Conservation (phyloP, 73 alveolate genomes). For the Breviolum minutum region DNA sequence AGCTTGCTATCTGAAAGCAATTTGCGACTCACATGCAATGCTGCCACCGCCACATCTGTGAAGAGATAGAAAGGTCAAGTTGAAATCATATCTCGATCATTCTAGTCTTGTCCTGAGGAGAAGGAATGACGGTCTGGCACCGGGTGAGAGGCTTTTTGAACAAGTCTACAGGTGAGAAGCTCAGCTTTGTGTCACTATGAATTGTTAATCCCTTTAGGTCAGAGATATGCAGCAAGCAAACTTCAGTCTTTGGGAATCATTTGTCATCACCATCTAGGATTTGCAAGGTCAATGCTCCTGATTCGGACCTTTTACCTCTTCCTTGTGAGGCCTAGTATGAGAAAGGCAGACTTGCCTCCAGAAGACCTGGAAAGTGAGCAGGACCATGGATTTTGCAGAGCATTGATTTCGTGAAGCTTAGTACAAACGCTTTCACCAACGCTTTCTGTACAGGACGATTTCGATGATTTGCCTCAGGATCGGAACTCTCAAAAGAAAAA, state of each 20-base stretch:
- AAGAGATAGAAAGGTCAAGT: not conserved
- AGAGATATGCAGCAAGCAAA: not conserved
- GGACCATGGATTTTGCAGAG: not conserved
- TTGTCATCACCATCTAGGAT: not conserved
- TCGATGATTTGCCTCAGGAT: not conserved
- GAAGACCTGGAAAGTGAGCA: conserved; percentile 34
- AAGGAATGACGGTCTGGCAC: conserved; percentile 39
- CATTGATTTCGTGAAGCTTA: not conserved
- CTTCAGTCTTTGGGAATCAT: not conserved
- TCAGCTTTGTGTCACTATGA: not conserved
- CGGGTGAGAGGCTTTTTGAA: conserved; percentile 69
- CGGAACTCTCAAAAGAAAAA: not conserved
- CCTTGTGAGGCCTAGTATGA: conserved; percentile 54
- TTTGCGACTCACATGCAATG: not conserved
- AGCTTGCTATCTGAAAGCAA: too few relatives aligned
- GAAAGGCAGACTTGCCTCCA: conserved; percentile 50
- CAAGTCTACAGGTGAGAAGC: conserved; percentile 48
- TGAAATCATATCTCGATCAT: too few relatives aligned
- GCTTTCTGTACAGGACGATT: not conserved
- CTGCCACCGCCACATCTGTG: not conserved
- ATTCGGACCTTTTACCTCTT: not conserved
- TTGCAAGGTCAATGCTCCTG: not conserved
- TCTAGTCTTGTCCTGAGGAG: not conserved
- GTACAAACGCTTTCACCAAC: not conserved
- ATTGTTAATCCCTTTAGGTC: not conserved